Base-by-base conservation (phyloP, 345 rosid genomes). In the Euphorbia tirucalli region DNA sequence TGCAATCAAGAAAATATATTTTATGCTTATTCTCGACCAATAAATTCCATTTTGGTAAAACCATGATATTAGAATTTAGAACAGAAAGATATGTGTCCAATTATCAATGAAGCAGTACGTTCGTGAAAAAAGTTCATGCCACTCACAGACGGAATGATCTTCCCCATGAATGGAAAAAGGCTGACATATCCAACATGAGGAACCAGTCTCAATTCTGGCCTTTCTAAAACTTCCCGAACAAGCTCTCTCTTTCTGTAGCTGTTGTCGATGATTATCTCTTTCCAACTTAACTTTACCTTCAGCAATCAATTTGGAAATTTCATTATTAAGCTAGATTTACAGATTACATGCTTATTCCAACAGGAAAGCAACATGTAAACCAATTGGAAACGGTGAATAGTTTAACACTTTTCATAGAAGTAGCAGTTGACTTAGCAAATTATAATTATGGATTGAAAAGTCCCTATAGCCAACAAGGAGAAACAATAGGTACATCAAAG, bases 131-230 rank as follows among this genome's bases (percentile, higher is more conserved):
- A 22, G 21, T 21, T 61, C 10, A 39, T 18, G 67, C 37, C 77
- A 81, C 99, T 92, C 84, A 92, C 97, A 62, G 90, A 73, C 61
- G 97, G 97, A 78, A 95, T 95, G 67, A 92, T 85, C 79, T 74
- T 90, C 74, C 81, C 74, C 74, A 95, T 95, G 81, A 95, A 95
- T 10, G 97, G 99, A 72, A 95, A 92, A 79, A 95, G 90, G 89
- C 96, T 90, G 78, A 87, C 96, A 63, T 90, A 92, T 60, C 99
- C 99, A 32, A 95, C 75, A 70, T 95, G 97, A 77, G 97, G 97
- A 83, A 90, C 97, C 62, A 90, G 78, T 81, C 89, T 88, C 84
- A 79, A 75, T 69, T 81, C 83, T 19, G 97, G 97, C 69, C 25
- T 79, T 78, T 78, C 96, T 50, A 83, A 50, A 24, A 88, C 96